phyloP scores from a whole-genome alignment of 2,329 filamentous ascomycete species.

The Pseudogymnoascus sp. region DNA sequence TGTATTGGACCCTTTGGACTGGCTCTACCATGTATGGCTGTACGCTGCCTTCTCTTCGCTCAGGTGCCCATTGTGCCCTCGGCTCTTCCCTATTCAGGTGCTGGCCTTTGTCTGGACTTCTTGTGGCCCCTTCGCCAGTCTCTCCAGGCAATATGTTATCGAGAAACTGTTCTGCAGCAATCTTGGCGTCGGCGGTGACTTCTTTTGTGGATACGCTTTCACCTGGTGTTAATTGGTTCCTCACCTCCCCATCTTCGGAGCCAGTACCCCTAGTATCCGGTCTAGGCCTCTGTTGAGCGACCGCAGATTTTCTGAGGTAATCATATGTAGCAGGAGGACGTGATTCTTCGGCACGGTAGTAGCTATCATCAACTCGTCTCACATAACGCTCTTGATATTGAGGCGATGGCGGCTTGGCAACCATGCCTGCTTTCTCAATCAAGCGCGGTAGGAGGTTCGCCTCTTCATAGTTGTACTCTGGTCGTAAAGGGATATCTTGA shows the following conservation, averaged over 20 bases:
- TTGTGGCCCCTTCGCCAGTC: constrained; percentile 8
- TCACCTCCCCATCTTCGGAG: constrained; percentile 32
- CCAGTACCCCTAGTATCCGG: constrained; percentile 22
- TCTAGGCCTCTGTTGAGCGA: constrained; percentile 9
- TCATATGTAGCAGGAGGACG: neutral
- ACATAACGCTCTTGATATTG: neutral
- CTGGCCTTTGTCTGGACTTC: constrained; percentile 12
- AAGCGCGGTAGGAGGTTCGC: neutral
- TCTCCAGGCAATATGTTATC: constrained; percentile 27
- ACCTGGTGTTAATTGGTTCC: constrained; percentile 15
- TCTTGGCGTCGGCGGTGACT: constrained; percentile 23
- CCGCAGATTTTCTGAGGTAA: neutral
- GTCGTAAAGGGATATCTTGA: neutral
- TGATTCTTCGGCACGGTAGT: neutral
- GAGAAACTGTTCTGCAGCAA: constrained; percentile 32
- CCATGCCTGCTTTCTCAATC: constrained; percentile 1
- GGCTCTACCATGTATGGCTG: neutral
- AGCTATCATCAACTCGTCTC: neutral
- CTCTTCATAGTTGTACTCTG: constrained; percentile 1
- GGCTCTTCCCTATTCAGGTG: constrained; percentile 12
- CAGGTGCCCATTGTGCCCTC: constrained; percentile 16
- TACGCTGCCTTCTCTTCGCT: constrained; percentile 12
- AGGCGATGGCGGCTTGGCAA: neutral
- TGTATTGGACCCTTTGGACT: neutral
- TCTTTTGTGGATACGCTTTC: constrained; percentile 10